Conservation (phyloP, 2,329 filamentous ascomycete genomes). For the Hymenoscyphus salicellus region DNA sequence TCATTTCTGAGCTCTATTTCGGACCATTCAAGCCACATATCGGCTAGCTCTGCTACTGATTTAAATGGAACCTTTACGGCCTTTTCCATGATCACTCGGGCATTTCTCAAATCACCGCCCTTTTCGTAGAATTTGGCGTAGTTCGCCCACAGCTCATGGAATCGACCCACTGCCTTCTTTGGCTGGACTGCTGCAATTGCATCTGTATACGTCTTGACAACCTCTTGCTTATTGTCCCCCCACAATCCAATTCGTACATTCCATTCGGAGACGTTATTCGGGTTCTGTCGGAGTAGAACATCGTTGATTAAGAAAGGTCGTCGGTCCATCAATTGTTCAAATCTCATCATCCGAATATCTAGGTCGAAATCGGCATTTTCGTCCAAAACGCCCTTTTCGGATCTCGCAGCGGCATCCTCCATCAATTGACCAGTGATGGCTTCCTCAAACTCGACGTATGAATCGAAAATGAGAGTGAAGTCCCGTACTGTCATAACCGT, state of each 20-base stretch:
- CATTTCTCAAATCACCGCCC: conserved; percentile 78
- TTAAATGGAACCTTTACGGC: conserved; percentile 97
- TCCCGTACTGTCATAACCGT: conserved; percentile 98
- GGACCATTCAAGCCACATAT: conserved; percentile 99
- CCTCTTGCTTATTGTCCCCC: conserved; percentile 87
- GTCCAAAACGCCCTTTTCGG: conserved; percentile 74
- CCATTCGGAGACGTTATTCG: conserved; percentile 95
- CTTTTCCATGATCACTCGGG: conserved; percentile 93
- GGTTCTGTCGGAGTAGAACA: conserved; percentile 90
- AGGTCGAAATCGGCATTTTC: conserved; percentile 88
- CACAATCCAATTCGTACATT: conserved; percentile 93
- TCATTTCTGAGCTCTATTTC: conserved; percentile 96
- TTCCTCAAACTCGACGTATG: conserved; percentile 95
- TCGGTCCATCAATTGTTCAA: conserved; percentile 96
- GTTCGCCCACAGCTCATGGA: conserved; percentile 92
- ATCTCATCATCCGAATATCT: conserved; percentile 95
- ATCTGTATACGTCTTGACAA: conserved; percentile 90
- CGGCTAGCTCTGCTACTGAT: conserved; percentile 91
- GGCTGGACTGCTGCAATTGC: conserved; percentile 91
- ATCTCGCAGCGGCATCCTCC: conserved; percentile 76
- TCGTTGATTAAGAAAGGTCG: conserved; percentile 95
- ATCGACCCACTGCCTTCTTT: conserved; percentile 89
- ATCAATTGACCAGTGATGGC: conserved; percentile 88
- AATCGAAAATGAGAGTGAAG: conserved; percentile 94
- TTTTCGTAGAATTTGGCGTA: conserved; percentile 97